Percentiles rank a stretch among this genome's conserved stretches.
Evolutionary conservation across 495 filamentous ascomycete species (phyloP).

Genomic region (Xylaria palmicola): DNA sequence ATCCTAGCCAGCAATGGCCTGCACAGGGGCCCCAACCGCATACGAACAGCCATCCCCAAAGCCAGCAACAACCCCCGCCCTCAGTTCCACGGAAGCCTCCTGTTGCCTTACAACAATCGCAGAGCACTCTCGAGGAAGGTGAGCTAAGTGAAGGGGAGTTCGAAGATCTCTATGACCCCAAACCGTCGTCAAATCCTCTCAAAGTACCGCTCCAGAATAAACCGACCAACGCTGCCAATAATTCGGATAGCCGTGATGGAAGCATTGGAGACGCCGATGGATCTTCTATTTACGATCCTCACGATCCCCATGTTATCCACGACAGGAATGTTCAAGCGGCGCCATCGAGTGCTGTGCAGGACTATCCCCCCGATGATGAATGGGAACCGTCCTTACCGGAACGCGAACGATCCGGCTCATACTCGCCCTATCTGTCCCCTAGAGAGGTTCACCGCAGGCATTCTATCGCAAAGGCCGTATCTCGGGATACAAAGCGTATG

Average conservation of each 20-base stretch:
- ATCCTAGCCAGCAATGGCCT: slow-evolving; percentile 14
- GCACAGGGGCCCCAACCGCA: slow-evolving; percentile 10
- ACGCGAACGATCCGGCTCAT: slow-evolving; percentile 49
- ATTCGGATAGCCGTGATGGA: slow-evolving; percentile 15
- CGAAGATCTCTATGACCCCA: slow-evolving; percentile 46
- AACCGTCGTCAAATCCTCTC: slow-evolving; percentile 13
- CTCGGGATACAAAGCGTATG: slow-evolving; percentile 23
- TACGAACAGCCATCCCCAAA: slow-evolving; percentile 2
- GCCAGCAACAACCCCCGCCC: background rate
- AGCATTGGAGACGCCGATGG: slow-evolving; percentile 29
- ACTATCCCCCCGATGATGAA: slow-evolving; percentile 25
- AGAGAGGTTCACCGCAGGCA: slow-evolving; percentile 37
- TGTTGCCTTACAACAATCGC: background rate
- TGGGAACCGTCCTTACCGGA: slow-evolving; percentile 29
- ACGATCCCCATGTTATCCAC: slow-evolving; percentile 18
- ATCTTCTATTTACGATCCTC: slow-evolving; percentile 30
- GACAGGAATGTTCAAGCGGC: slow-evolving; percentile 22
- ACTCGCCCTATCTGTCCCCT: slow-evolving; percentile 53
- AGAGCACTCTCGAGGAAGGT: slow-evolving; percentile 60
- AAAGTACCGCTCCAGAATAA: slow-evolving; percentile 15
- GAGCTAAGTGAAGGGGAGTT: slow-evolving; percentile 69
- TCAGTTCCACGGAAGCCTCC: slow-evolving; percentile 7
- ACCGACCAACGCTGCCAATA: slow-evolving; percentile 10
- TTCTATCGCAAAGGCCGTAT: slow-evolving; percentile 23
- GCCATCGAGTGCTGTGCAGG: slow-evolving; percentile 17